A percentile compares a stretch with the other conserved stretches of the same genome.
These are phyloP conservation scores for Zasmidium cellare DNA, from an alignment of 2,329 filamentous ascomycete genomes.

Conservation along the genomic window DNA sequence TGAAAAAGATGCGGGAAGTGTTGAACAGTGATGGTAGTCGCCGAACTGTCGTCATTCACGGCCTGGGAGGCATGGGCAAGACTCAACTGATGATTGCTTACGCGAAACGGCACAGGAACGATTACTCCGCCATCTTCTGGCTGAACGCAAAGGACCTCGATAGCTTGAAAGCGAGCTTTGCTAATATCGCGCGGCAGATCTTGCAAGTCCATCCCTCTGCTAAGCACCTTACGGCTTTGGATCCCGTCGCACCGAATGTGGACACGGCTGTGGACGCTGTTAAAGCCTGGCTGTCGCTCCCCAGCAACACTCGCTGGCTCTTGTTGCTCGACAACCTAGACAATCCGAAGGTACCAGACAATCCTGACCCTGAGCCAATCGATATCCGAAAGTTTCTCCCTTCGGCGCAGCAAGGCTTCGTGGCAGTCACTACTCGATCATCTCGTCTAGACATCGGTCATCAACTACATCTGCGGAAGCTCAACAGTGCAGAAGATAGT, in stretches of 20 bases:
- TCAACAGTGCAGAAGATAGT: background rate
- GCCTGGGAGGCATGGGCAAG: conserved; percentile 1
- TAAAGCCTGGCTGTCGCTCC: background rate
- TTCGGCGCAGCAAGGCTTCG: background rate
- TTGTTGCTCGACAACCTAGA: background rate
- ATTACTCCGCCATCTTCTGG: conserved; percentile 2
- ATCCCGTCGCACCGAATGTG: background rate
- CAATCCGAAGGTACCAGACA: background rate
- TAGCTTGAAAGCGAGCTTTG: background rate
- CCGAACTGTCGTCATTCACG: background rate
- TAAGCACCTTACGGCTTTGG: background rate
- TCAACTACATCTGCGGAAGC: background rate
- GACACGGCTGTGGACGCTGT: background rate
- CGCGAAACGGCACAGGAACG: background rate
- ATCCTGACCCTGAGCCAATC: background rate
- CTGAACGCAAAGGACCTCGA: background rate
- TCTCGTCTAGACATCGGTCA: background rate
- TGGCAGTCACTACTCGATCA: background rate
- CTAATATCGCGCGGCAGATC: background rate
- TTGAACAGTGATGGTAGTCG: background rate
- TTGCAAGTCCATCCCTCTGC: background rate
- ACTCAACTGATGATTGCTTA: background rate
- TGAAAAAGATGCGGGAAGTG: background rate
- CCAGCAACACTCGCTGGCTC: background rate
- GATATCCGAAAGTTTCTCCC: background rate